Conservation (phyloP, 257 asterid genomes). For the Fraxinus quadrangulata region DNA sequence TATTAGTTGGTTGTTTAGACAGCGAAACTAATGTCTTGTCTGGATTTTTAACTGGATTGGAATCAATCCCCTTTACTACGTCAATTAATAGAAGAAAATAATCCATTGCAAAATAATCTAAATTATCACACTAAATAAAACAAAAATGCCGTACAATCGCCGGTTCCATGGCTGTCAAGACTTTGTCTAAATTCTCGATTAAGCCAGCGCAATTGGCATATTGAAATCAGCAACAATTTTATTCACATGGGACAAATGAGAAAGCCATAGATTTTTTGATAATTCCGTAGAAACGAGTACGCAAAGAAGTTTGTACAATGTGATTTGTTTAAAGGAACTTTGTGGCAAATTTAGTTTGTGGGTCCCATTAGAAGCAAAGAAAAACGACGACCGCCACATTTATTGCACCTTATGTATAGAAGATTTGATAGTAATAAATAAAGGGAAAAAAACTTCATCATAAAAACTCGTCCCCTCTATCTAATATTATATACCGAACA, state of each 20-base stretch:
- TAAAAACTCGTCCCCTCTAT: too few relatives aligned
- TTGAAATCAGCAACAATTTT: too few relatives aligned
- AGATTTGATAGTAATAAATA: too few relatives aligned
- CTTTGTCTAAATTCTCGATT: background rate
- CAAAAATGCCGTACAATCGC: background rate
- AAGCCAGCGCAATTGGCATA: background rate
- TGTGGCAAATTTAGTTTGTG: background rate
- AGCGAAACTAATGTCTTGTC: background rate
- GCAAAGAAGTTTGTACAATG: background rate
- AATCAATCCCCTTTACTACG: background rate
- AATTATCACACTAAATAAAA: too few relatives aligned
- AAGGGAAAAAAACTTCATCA: too few relatives aligned
- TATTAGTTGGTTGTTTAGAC: background rate
- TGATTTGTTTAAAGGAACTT: background rate
- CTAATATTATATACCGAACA: too few relatives aligned
- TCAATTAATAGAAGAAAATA: background rate
- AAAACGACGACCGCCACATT: too few relatives aligned
- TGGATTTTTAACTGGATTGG: background rate
- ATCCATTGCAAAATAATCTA: background rate
- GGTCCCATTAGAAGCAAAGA: background rate
- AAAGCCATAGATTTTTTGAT: background rate
- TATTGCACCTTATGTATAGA: background rate
- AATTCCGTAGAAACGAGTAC: background rate
- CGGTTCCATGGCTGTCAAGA: background rate
- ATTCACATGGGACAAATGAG: background rate